These are phyloP conservation scores for Penicillium oxalicum DNA, from an alignment of 2,329 filamentous ascomycete genomes.

Conservation along the genomic window DNA sequence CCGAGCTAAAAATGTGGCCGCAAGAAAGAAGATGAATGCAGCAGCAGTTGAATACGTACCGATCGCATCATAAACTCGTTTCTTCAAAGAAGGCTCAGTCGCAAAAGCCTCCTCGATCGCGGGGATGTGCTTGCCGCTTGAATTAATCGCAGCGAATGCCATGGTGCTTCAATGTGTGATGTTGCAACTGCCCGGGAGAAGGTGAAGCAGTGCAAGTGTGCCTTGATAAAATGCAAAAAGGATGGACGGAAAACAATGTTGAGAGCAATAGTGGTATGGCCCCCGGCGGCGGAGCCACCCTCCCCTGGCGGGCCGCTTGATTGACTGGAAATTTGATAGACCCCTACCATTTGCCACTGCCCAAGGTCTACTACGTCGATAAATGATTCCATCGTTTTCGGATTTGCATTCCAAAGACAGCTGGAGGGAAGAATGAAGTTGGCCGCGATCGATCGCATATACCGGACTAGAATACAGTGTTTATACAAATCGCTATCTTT, in stretches of 20 bases:
- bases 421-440: neutral
- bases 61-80: conserved; percentile 41
- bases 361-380: neutral
- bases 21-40: conserved; percentile 5
- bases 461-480: conserved; percentile 24
- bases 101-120: conserved; percentile 39
- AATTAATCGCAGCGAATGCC: conserved; percentile 36
- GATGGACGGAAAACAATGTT: conserved; percentile 11
- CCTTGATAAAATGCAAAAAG: conserved; percentile 1
- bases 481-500: conserved; percentile 25
- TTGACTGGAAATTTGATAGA: conserved; percentile 2
- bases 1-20: no score
- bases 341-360: conserved; percentile 1
- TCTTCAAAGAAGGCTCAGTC: conserved; percentile 33
- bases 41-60: conserved; percentile 26
- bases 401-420: neutral
- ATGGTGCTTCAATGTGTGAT: conserved; percentile 16
- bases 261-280: conserved; percentile 9
- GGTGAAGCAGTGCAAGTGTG: conserved; percentile 12
- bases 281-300: conserved; percentile 11
- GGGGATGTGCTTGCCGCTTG: conserved; percentile 19
- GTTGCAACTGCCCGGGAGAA: conserved; percentile 15
- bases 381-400: no score
- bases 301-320: conserved; percentile 16
- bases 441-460: conserved; percentile 8